Conservation (phyloP, 2,329 filamentous ascomycete genomes). For the Paraphoma sp. region DNA sequence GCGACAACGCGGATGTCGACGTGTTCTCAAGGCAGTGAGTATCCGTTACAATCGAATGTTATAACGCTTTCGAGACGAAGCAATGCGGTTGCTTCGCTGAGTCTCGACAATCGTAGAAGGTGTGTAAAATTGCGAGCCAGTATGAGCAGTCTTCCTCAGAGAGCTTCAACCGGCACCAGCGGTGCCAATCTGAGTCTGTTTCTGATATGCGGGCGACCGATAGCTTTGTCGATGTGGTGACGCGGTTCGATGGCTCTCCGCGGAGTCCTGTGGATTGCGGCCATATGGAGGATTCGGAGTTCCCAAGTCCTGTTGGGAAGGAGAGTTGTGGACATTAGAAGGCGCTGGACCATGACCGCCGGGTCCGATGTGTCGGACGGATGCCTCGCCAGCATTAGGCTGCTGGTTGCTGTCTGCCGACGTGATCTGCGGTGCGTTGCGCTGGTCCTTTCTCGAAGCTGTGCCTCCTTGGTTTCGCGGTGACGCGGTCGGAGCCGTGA, state of each 20-base stretch:
- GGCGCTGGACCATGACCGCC: conserved; percentile 19
- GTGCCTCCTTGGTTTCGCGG: conserved; percentile 49
- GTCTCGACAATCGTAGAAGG: not conserved
- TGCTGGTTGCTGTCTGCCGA: conserved; percentile 87
- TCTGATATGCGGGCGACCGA: conserved; percentile 44
- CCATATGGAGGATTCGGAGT: conserved; percentile 44
- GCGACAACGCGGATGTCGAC: too few species aligned
- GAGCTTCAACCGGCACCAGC: conserved; percentile 42
- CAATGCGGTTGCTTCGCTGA: too few species aligned
- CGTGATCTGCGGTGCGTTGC: conserved; percentile 64
- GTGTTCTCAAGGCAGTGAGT: too few species aligned
- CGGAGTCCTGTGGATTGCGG: conserved; percentile 39
- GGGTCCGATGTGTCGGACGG: conserved; percentile 73
- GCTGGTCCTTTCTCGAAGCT: conserved; percentile 60
- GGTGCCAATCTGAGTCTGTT: conserved; percentile 44
- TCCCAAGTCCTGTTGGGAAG: conserved; percentile 39
- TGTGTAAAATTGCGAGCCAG: conserved; percentile 21
- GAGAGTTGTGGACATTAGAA: conserved; percentile 33
- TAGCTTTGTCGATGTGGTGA: conserved; percentile 49
- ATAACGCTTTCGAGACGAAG: not conserved
- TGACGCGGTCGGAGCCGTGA: conserved; percentile 55
- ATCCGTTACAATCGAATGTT: conserved; percentile 6
- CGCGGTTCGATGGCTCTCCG: conserved; percentile 44
- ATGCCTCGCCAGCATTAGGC: conserved; percentile 82
- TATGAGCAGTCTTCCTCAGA: conserved; percentile 13